Evolutionary conservation across 495 filamentous ascomycete species (phyloP).

Genomic region (Coniosporium apollinis): DNA sequence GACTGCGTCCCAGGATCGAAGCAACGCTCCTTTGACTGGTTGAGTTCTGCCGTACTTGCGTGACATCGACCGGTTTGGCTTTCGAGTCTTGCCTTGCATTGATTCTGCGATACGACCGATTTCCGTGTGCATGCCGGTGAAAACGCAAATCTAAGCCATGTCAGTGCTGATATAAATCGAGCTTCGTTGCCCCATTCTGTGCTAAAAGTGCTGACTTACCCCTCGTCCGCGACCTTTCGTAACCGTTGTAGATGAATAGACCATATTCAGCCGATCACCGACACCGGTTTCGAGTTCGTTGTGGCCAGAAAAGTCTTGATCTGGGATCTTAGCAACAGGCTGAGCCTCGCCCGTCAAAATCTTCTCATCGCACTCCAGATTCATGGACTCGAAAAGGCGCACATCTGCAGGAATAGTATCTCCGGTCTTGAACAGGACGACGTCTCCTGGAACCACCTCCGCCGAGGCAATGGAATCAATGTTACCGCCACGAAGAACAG

Average conservation of each 20-base stretch:
- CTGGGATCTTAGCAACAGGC: slow-evolving; percentile 41
- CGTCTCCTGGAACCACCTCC: slow-evolving; percentile 25
- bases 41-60: slow-evolving; percentile 41
- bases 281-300: slow-evolving; percentile 36
- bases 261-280: slow-evolving; percentile 55
- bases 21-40: slow-evolving; percentile 37
- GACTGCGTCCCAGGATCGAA: slow-evolving; percentile 43
- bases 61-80: slow-evolving; percentile 38
- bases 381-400: slow-evolving; percentile 48
- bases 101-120: slow-evolving; percentile 54
- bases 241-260: slow-evolving; percentile 53
- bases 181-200: too few relatives aligned
- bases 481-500: slow-evolving; percentile 9
- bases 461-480: slow-evolving; percentile 24
- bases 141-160: slow-evolving; percentile 50
- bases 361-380: slow-evolving; percentile 58
- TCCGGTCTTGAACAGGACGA: slow-evolving; percentile 64
- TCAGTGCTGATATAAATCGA: too few relatives aligned
- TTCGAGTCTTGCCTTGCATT: slow-evolving; percentile 23
- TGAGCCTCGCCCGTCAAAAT: slow-evolving; percentile 62
- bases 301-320: slow-evolving; percentile 19
- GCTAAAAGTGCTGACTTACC: too few relatives aligned
- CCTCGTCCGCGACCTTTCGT: slow-evolving; percentile 56
- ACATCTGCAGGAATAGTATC: slow-evolving; percentile 70
- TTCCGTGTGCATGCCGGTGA: slow-evolving; percentile 57